Percentiles rank a stretch among this genome's conserved stretches.
Evolutionary conservation across 345 rosid species (phyloP).

Genomic region (Populus nigra): DNA sequence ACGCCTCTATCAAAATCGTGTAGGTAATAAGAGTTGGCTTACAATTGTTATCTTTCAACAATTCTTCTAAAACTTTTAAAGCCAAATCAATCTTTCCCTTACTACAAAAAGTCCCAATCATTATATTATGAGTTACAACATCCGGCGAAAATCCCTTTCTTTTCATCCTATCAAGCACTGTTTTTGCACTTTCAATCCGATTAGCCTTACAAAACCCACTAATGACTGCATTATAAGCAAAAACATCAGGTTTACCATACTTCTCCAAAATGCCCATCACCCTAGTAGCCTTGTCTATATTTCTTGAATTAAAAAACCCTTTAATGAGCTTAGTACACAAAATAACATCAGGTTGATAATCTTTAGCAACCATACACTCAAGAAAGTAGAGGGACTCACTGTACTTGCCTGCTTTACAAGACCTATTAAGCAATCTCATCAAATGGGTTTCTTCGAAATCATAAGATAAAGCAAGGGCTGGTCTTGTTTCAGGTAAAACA

Average conservation of each 20-base stretch:
- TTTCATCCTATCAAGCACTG: constrained; percentile 65
- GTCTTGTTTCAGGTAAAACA: constrained; percentile 39
- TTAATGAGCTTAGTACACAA: constrained; percentile 77
- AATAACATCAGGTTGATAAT: constrained; percentile 63
- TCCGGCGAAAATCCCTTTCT: constrained; percentile 64
- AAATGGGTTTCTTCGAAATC: constrained; percentile 59
- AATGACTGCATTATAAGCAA: constrained; percentile 77
- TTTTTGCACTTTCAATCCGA: constrained; percentile 55
- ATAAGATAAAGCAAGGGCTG: constrained; percentile 45
- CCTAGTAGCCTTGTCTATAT: constrained; percentile 55
- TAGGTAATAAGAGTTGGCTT: constrained; percentile 73
- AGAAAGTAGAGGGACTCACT: constrained; percentile 66
- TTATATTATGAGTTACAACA: constrained; percentile 73
- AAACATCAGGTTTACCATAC: constrained; percentile 67
- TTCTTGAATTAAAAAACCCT: constrained; percentile 55
- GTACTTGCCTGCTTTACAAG: constrained; percentile 57
- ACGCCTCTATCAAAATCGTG: constrained; percentile 82
- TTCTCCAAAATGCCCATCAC: constrained; percentile 78
- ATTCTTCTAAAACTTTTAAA: constrained; percentile 53
- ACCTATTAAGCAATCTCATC: constrained; percentile 52
- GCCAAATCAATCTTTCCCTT: constrained; percentile 69
- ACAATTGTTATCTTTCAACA: constrained; percentile 60
- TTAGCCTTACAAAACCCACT: constrained; percentile 77
- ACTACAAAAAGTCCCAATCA: constrained; percentile 71
- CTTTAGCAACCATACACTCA: constrained; percentile 60